phyloP scores from a whole-genome alignment of 768 basidiomycete species.

The Clavulina sp. region DNA sequence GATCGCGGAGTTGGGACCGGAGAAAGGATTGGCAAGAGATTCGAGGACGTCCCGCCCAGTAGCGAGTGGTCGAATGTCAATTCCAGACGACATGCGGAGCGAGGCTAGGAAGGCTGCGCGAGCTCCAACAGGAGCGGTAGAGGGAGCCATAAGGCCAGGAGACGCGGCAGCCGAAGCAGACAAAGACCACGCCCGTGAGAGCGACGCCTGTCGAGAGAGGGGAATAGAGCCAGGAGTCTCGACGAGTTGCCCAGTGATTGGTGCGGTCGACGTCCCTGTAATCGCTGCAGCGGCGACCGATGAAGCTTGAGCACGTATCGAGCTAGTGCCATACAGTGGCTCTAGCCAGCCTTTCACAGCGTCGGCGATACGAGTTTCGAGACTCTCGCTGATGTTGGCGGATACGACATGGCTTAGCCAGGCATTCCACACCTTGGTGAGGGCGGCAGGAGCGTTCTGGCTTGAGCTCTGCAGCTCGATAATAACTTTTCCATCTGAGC shows the following conservation, averaged over 20 bases:
- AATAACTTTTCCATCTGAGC: background rate
- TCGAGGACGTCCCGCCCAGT: background rate
- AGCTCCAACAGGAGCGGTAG: background rate
- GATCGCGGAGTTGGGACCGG: background rate
- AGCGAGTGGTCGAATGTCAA: background rate
- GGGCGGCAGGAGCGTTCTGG: background rate
- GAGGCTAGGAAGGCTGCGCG: constrained; percentile 3
- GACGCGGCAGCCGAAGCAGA: background rate
- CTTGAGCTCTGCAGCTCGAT: background rate
- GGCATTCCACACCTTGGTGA: constrained; percentile 1
- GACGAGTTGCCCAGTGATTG: background rate
- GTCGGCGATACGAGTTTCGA: background rate
- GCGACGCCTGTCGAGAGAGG: no score
- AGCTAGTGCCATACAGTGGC: background rate
- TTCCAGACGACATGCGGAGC: background rate
- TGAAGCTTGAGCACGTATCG: background rate
- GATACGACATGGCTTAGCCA: constrained; percentile 1
- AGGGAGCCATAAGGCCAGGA: background rate
- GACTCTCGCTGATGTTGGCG: background rate
- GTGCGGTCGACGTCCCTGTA: background rate
- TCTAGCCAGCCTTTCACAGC: background rate
- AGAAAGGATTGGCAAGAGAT: constrained; percentile 1
- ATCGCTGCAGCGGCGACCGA: background rate
- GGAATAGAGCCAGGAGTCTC: background rate
- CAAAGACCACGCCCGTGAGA: no score